A percentile compares a stretch with the other conserved stretches of the same genome.
These are phyloP conservation scores for Mycena citricolor DNA, from an alignment of 1,284 basidiomycete genomes.

Conservation along the genomic window DNA sequence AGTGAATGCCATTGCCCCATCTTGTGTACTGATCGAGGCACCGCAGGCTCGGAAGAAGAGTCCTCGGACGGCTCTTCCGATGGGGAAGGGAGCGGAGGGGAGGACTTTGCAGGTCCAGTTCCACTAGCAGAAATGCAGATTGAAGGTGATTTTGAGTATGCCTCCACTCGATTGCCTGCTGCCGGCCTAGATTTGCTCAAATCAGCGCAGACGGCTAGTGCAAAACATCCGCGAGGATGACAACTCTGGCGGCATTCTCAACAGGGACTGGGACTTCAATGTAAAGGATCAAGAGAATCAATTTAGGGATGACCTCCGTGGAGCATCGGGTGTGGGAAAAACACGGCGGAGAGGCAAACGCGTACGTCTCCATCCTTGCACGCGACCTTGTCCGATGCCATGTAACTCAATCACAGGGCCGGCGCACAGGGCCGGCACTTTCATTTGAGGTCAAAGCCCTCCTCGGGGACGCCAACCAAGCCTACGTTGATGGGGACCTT, in stretches of 20 bases:
- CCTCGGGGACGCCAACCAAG: slow-evolving; percentile 86
- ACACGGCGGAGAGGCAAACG: slow-evolving; percentile 46
- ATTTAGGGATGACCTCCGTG: slow-evolving; percentile 69
- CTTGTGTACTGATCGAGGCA: too few relatives aligned
- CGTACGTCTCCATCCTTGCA: not conserved
- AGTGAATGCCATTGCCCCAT: too few relatives aligned
- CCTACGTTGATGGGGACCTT: slow-evolving; percentile 75
- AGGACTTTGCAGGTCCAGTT: too few relatives aligned
- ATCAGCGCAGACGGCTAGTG: slow-evolving; percentile 53
- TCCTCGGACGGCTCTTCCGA: too few relatives aligned
- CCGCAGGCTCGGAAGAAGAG: too few relatives aligned
- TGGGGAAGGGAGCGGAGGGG: too few relatives aligned
- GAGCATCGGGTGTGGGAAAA: slow-evolving; percentile 69
- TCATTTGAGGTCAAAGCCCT: slow-evolving; percentile 82
- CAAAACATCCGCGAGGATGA: slow-evolving; percentile 55
- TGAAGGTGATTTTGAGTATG: too few relatives aligned
- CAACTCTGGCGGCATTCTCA: slow-evolving; percentile 47
- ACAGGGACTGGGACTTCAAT: slow-evolving; percentile 68
- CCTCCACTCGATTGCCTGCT: too few relatives aligned
- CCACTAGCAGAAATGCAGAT: too few relatives aligned
- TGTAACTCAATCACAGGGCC: slow-evolving; percentile 1
- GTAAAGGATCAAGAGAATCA: slow-evolving; percentile 64
- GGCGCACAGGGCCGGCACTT: slow-evolving; percentile 50
- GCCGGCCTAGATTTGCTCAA: too few relatives aligned
- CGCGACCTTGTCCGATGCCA: not conserved